Base-by-base conservation (phyloP, 805 yeast species). In the Saccharomycopsis vini region DNA sequence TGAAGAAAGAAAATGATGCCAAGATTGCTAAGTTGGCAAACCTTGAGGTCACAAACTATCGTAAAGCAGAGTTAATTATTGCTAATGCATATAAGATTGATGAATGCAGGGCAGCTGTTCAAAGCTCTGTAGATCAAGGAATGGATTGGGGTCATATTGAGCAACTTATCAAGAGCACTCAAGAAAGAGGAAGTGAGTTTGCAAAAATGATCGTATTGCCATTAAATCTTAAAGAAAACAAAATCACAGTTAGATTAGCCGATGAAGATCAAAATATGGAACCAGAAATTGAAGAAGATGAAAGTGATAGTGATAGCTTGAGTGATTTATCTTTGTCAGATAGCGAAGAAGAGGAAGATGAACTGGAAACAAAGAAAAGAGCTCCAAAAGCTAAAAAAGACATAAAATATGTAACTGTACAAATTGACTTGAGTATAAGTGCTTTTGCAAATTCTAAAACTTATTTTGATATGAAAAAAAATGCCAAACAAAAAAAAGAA, bases 131-230 rank as follows among this genome's bases (percentile, higher is more conserved):
- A 3, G 79, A 81, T 44, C 92, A 85, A 56, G 89, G 85, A 50
- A 85, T 87, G 86, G 97, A 90, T 58, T 90, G 98, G 98, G 73
- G 75, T 35, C 81, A 86, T 48, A 89, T 89, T 50, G 95, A 83
- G 57, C 77, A 79, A 50, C 62, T 82, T 45, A 79, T 90, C 41
- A 64, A 71, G 39, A 68, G 77, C 40, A 95, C 90, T 56, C 79
- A 85, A 53, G 61, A 66, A 1, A 73, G 79, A 52, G 79, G 81
- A 1, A 84, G 80, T 53, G 60, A 64, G 4, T 66, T 79, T 44
- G 95, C 96, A 0, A 62, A 66, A 30, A 54, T 68, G 45, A 81
- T 89, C 43, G 66, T 69, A 38, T 56, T 77, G 29, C 92, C 95
- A 0, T 67, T 90, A 57, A 77, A 85, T 45, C 67, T 90, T 55